Evolutionary conservation across 1,284 basidiomycete genomes (phyloP), one percentile per base, ranked within the genome.

Genomic region (Meira miltonrushii): DNA sequence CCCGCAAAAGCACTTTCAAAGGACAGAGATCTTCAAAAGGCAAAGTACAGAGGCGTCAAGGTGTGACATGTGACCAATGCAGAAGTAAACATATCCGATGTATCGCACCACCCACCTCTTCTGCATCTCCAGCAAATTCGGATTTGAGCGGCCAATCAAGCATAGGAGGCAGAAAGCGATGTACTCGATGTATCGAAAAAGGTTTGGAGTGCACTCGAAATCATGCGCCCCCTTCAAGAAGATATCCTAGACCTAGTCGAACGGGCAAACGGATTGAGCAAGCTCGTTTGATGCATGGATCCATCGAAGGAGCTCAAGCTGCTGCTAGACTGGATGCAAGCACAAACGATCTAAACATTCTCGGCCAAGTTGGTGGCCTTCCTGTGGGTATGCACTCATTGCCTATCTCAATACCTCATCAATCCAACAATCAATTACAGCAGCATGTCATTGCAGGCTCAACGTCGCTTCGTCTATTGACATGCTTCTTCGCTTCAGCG

Each of bases 201-300:
- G 66, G 62, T 15, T 59, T 69, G 33, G 61, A 59, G 11, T 76
- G 74, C 54, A 67, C 64, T 50, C 72, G 74, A 58, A 73, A 64
- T 33, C 57, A 65, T 53, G 61, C 65, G 1, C 64, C 72, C 5
- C 66, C 72, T 15, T 69, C 71, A 2, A 67, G 69, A 12, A 57
- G 68, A 17, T 70, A 68, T 43, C 72, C 72, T 0, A 65, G 74
- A 21, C 74, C 74, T 4, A 68, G 70, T 46, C 66, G 74, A 6
- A 72, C 72, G 1, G 74, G 74, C 5, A 75, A 72, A 57, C 64
- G 74, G 11, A 77, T 77, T 54, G 74, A 77, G 58, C 67, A 75
- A 44, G 73, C 73, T 1, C 65, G 60, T 23, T 28, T 64, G 57
- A 59, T 77, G 15, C 74, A 77, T 49, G 74, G 73, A 43, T 62